Evolutionary conservation across 139 green algal genomes (phyloP).

Genomic region (Chlamydomonas applanata): DNA sequence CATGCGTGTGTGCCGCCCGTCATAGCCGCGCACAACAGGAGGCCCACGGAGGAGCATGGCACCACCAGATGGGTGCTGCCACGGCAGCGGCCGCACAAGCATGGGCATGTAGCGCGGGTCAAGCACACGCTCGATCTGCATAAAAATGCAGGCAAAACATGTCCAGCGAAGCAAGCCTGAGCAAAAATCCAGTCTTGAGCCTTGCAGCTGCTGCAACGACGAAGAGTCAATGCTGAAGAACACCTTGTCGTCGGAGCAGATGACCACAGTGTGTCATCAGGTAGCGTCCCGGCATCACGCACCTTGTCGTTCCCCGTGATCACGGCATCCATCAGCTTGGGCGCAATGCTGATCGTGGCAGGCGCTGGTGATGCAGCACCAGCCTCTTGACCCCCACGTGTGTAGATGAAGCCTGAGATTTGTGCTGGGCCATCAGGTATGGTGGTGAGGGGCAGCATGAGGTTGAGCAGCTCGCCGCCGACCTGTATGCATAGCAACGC

Average conservation of each 20-base stretch:
- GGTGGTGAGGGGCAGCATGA: not conserved
- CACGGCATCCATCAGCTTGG: not conserved
- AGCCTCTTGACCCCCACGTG: not conserved
- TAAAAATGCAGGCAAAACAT: not conserved
- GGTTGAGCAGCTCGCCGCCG: not conserved
- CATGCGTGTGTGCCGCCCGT: constrained; percentile 16
- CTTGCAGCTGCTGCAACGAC: too few species aligned
- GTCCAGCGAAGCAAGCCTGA: not conserved
- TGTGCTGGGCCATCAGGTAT: not conserved
- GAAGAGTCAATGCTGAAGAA: too few species aligned
- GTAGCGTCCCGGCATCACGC: not conserved
- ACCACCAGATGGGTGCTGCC: constrained; percentile 53
- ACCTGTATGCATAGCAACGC: not conserved
- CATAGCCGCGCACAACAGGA: constrained; percentile 9
- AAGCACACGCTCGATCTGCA: not conserved
- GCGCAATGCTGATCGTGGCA: not conserved
- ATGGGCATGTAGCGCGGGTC: constrained; percentile 7
- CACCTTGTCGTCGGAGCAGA: too few species aligned
- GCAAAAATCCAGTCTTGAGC: too few species aligned
- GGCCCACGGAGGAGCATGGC: constrained; percentile 50
- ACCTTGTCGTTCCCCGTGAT: not conserved
- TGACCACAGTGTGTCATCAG: too few species aligned
- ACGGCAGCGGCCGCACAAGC: constrained; percentile 66
- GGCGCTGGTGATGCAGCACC: not conserved
- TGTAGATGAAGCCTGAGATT: not conserved